These are phyloP conservation scores for Microbotryum silenes-acaulis DNA, from an alignment of 1,284 basidiomycete genomes.

Conservation along the genomic window DNA sequence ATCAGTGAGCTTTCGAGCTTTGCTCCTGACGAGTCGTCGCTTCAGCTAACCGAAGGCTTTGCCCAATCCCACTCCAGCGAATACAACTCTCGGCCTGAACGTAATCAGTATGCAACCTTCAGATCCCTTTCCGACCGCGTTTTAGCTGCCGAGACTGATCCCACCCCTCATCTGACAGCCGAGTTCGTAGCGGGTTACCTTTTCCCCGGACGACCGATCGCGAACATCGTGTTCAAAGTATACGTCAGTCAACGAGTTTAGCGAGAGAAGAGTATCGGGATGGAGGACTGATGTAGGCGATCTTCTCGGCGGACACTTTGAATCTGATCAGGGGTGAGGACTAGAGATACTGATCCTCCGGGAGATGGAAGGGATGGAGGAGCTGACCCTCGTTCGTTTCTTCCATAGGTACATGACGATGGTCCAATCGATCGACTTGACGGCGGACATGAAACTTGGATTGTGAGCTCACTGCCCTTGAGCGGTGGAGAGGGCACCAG, in stretches of 20 bases:
- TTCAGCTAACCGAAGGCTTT: constrained; percentile 4
- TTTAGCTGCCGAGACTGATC: too few species aligned
- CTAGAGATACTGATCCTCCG: too few species aligned
- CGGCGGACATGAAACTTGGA: constrained; percentile 42
- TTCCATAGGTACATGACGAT: constrained; percentile 39
- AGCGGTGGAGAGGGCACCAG: constrained; percentile 25
- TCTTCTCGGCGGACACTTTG: background rate
- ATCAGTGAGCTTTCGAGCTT: constrained; percentile 5
- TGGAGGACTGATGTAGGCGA: background rate
- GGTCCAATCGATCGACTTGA: constrained; percentile 37
- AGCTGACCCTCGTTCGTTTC: background rate
- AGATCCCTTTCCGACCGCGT: background rate
- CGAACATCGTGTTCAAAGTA: constrained; percentile 25
- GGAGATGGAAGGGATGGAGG: too few species aligned
- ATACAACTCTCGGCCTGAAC: constrained; percentile 37
- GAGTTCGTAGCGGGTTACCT: constrained; percentile 43
- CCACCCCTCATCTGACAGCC: background rate
- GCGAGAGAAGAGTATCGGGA: background rate
- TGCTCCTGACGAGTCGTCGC: background rate
- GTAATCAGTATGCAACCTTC: constrained; percentile 34
- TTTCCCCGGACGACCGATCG: constrained; percentile 42
- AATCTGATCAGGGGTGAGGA: constrained; percentile 8
- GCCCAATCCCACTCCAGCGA: constrained; percentile 12
- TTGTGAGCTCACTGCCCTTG: constrained; percentile 25
- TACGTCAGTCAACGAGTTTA: background rate